These are phyloP conservation scores for Coriolopsis trogii DNA, from an alignment of 1,284 basidiomycete genomes.

Conservation along the genomic window DNA sequence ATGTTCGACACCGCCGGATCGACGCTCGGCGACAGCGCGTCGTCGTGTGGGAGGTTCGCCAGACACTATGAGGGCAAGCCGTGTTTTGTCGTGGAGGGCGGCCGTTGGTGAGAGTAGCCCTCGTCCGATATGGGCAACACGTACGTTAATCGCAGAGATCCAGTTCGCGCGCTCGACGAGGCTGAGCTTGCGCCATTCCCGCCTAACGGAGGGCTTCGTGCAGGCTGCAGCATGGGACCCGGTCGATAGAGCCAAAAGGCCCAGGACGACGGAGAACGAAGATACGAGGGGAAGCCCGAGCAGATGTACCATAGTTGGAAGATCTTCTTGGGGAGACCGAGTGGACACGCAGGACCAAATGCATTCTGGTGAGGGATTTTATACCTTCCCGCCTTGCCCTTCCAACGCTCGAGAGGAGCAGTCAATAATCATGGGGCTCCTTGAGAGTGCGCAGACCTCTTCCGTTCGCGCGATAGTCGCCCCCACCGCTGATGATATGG, in stretches of 20 bases:
- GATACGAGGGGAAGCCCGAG: too few species aligned
- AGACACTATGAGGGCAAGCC: slow-evolving; percentile 34
- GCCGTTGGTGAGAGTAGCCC: neutral
- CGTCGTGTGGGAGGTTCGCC: slow-evolving; percentile 34
- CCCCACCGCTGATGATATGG: neutral
- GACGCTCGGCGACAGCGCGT: slow-evolving; percentile 30
- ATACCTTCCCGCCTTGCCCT: too few species aligned
- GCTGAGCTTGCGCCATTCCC: slow-evolving; percentile 32
- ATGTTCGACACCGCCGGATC: slow-evolving; percentile 32
- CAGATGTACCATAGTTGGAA: too few species aligned
- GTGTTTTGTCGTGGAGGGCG: neutral
- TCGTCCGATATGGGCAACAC: too few species aligned
- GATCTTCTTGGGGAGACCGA: too few species aligned
- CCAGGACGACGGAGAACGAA: slow-evolving; percentile 2
- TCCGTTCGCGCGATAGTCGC: neutral
- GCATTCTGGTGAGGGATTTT: too few species aligned
- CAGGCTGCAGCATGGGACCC: slow-evolving; percentile 17
- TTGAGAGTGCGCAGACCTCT: too few species aligned
- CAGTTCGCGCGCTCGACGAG: slow-evolving; percentile 25
- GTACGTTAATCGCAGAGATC: slow-evolving; percentile 33
- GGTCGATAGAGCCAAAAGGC: neutral
- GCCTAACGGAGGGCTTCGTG: slow-evolving; percentile 26
- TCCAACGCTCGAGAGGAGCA: too few species aligned
- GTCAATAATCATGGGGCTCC: too few species aligned
- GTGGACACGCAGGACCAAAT: too few species aligned